These are phyloP conservation scores for Geosmithia putterillii DNA, from an alignment of 2,329 filamentous ascomycete genomes.

Conservation along the genomic window DNA sequence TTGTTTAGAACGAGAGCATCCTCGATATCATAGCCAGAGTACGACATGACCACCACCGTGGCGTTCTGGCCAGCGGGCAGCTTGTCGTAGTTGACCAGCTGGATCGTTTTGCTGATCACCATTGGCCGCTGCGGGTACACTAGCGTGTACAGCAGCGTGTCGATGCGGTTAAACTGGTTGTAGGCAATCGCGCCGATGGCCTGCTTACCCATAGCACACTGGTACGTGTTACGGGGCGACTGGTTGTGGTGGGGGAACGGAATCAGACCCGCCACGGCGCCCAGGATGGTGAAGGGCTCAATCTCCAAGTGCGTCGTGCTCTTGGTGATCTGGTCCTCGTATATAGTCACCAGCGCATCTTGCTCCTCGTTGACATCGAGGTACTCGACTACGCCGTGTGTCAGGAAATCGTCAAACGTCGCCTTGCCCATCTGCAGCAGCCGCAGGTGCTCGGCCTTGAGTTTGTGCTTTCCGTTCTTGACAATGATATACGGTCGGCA, in stretches of 20 bases:
- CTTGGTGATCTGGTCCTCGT: slow-evolving; percentile 71
- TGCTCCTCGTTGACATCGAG: slow-evolving; percentile 98
- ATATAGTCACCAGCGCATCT: slow-evolving; percentile 83
- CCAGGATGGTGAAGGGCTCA: slow-evolving; percentile 92
- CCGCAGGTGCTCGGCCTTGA: slow-evolving; percentile 67
- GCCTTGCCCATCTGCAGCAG: slow-evolving; percentile 72
- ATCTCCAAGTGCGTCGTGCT: slow-evolving; percentile 93
- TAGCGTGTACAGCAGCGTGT: slow-evolving; percentile 90
- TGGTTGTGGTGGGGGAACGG: slow-evolving; percentile 99
- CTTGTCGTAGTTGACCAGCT: slow-evolving; percentile 94
- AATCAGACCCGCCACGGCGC: slow-evolving; percentile 90
- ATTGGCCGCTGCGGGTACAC: slow-evolving; percentile 97
- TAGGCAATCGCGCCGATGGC: slow-evolving; percentile 96
- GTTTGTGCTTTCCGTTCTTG: slow-evolving; percentile 71
- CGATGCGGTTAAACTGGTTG: slow-evolving; percentile 95
- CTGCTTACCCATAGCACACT: slow-evolving; percentile 99
- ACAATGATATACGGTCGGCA: slow-evolving; percentile 94
- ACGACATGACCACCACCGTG: slow-evolving; percentile 97
- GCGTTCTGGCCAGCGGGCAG: slow-evolving; percentile 94
- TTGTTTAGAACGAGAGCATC: slow-evolving; percentile 96
- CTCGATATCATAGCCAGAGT: slow-evolving; percentile 98
- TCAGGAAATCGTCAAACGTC: slow-evolving; percentile 89
- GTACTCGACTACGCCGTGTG: slow-evolving; percentile 84
- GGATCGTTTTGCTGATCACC: slow-evolving; percentile 94
- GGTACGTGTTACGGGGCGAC: slow-evolving; percentile 95